Evolutionary conservation across 257 asterid genomes (phyloP), one percentile per base, ranked within the genome.

Genomic region (Solanum bulbocastanum): DNA sequence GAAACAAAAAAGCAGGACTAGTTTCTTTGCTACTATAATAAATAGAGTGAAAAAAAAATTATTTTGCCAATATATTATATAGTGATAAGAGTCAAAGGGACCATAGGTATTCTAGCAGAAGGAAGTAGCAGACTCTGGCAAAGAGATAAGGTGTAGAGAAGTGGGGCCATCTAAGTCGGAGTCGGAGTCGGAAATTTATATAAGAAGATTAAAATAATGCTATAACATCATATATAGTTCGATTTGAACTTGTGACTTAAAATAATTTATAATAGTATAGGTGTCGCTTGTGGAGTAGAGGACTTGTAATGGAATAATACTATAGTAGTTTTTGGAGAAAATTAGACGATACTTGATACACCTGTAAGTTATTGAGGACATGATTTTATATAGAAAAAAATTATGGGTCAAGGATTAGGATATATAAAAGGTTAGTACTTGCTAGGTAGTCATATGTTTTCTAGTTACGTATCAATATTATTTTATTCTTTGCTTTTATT

Each of bases 21-120:
- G 85, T 79, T 5, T 79, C 40, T 79, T 42, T 14, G 84, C 36
- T 73, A 18, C 9, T 35, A 20, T 20, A 20, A 11, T 73, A 30
- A 30, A n/a, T n/a, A n/a, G 1, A 12, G 83, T n/a, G 14, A 22
- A 12, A 46, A 12, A 12, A n/a, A 79, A 79, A 14, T 44, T 42
- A 79, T 32, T 71, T 30, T 8, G n/a, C 60, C 35, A 23, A n/a
- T 8, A 39, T 75, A 23, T 75, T 13, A 27, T 15, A 16, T 33
- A 79, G 66, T 44, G 27, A 81, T 44, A 81, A 81, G 85, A 46
- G 85, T 81, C 85, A 81, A 81, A 81, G 85, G 85, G 62, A 81
- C 85, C 85, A 46, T 46, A 81, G 42, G 85, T 81, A 81, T 81
- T 81, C 18, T 46, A 81, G 85, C 85, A 81, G 68, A 46, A 78